Conservation (phyloP, 208 protist genomes). For the Trypanosoma conorhini region DNA sequence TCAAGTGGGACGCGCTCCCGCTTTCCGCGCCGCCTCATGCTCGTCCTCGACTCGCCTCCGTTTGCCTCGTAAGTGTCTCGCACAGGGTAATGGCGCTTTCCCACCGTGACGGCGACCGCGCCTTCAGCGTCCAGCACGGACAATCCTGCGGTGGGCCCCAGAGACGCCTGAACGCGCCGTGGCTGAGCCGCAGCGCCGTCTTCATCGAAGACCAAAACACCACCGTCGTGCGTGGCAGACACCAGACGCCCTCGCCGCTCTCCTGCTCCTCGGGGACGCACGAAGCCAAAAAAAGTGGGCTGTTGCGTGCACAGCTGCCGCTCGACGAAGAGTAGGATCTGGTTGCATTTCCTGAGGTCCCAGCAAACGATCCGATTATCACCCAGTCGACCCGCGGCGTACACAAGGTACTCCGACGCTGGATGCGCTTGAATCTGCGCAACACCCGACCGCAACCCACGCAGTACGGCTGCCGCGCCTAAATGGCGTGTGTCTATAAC, state of each 20-base stretch:
- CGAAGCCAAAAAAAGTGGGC: conserved; percentile 47
- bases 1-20: conserved; percentile 18
- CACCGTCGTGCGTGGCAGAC: conserved; percentile 41
- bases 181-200: background rate
- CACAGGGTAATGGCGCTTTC: conserved; percentile 20
- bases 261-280: conserved; percentile 17
- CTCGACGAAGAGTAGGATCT: conserved; percentile 30
- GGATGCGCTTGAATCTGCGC: conserved; percentile 22
- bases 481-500: conserved; percentile 56
- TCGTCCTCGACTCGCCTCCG: conserved; percentile 4
- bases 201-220: conserved; percentile 40
- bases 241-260: conserved; percentile 31
- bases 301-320: conserved; percentile 48
- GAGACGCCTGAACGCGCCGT: conserved; percentile 1
- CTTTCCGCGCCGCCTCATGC: conserved; percentile 11
- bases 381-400: conserved; percentile 35
- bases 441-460: conserved; percentile 23
- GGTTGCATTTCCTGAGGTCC: conserved; percentile 51
- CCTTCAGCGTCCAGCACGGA: conserved; percentile 20
- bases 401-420: conserved; percentile 33
- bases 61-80: conserved; percentile 24
- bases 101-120: conserved; percentile 29
- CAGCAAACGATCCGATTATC: conserved; percentile 65
- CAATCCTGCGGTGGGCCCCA: conserved; percentile 38
- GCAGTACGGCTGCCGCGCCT: conserved; percentile 51